Conservation (phyloP, 2,329 filamentous ascomycete genomes). For the Graphium sp. region DNA sequence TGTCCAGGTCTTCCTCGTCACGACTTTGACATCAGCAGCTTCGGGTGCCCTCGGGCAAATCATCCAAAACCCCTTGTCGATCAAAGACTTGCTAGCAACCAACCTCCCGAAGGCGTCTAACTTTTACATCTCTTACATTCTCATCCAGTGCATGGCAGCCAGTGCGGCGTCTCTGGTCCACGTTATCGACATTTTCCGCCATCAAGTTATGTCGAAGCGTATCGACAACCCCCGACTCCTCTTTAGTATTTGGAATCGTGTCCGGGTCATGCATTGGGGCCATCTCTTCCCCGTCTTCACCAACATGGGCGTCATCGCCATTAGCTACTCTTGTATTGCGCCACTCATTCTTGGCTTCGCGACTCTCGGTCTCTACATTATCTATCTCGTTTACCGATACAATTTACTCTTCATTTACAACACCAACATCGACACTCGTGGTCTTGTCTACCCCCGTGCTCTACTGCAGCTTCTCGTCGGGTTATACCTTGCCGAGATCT, state of each 20-base stretch:
- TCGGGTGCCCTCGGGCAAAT: conserved; percentile 49
- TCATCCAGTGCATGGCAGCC: conserved; percentile 75
- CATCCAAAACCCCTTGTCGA: conserved; percentile 15
- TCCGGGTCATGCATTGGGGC: conserved; percentile 68
- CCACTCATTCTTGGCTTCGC: conserved; percentile 75
- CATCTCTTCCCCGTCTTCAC: conserved; percentile 69
- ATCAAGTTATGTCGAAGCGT: conserved; percentile 48
- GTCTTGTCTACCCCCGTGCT: conserved; percentile 73
- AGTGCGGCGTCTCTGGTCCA: conserved; percentile 62
- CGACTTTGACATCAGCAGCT: conserved; percentile 60
- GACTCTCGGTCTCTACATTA: conserved; percentile 58
- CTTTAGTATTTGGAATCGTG: conserved; percentile 59
- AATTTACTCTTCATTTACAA: conserved; percentile 81
- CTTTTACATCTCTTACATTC: conserved; percentile 84
- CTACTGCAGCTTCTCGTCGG: conserved; percentile 75
- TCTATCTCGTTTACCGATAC: conserved; percentile 82
- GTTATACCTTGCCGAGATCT: conserved; percentile 67
- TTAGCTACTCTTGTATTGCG: conserved; percentile 75
- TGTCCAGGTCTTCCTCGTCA: conserved; percentile 71
- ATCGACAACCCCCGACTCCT: conserved; percentile 67
- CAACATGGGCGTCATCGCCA: conserved; percentile 65
- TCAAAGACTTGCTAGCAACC: conserved; percentile 36
- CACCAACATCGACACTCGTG: conserved; percentile 70
- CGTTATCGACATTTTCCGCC: conserved; percentile 39
- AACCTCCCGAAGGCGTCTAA: conserved; percentile 66